Base-by-base conservation (phyloP, 768 basidiomycete species). In the Pleurotus eryngii region DNA sequence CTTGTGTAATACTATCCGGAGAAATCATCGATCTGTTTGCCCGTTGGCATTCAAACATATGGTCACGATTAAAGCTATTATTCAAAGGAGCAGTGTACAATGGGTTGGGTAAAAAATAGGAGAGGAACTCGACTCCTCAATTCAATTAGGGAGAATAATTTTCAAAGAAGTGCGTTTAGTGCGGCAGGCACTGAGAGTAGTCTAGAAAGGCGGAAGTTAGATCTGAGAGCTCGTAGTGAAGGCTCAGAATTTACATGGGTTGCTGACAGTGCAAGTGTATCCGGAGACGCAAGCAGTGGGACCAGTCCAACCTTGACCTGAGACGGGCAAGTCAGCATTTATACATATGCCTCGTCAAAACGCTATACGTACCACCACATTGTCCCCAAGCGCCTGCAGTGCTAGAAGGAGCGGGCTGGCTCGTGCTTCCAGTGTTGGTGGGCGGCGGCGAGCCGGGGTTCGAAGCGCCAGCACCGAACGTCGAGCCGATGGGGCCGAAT, bases 251-350 rank as follows among this genome's bases (percentile, higher is more conserved):
- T 64, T 60, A 78, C 79, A 81, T 42, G 68, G 59, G 63, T 78
- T 79, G 55, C 67, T 64, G 46, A 58, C 62, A 14, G 63, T 64
- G 63, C 79, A 81, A 11, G 64, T 73, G 54, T 64, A 73, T 40
- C 73, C 74, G 42, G 69, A 24, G 14, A 72, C 67, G 58, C 77
- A 80, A 1, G 70, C 67, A 6, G 75, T 77, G n/a, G 74, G 62
- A n/a, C 79, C 79, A 7, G 72, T 73, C 73, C 74, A 80, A 12
- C 65, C 65, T 18, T 46, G 49, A 27, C 72, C 71, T 72, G 14
- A 42, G 20, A 4, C 9, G 30, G 30, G 30, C 11, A 11, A 3
- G 11, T 35, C 4, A 35, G 9, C 30, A 35, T 3, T 11, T 2
- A 4, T 30, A 11, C n/a, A 45, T n/a, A 5, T 45, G n/a, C 3